These are phyloP conservation scores for Stereum hirsutum DNA, from an alignment of 1,284 basidiomycete genomes.

Conservation along the genomic window DNA sequence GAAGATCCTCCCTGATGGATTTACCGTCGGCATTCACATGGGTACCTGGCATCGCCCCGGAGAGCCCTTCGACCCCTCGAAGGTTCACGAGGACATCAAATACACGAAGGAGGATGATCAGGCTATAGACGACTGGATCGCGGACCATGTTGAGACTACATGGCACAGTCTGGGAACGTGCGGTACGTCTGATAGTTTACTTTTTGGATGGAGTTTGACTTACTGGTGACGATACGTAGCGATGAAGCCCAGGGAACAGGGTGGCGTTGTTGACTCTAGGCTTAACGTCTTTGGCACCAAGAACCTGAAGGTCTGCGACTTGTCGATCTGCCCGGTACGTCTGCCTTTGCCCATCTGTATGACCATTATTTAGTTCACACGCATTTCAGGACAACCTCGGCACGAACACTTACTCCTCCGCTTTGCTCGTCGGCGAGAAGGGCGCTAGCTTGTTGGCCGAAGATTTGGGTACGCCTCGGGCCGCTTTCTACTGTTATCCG, in stretches of 20 bases:
- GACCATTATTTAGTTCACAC: not conserved
- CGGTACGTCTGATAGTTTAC: conserved; percentile 22
- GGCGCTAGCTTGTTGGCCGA: conserved; percentile 52
- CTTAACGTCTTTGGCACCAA: conserved; percentile 66
- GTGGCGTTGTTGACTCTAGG: conserved; percentile 68
- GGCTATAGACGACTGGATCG: conserved; percentile 62
- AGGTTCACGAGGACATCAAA: conserved; percentile 56
- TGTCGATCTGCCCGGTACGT: conserved; percentile 60
- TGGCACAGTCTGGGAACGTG: conserved; percentile 63
- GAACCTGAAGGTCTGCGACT: conserved; percentile 61
- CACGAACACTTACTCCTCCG: conserved; percentile 66
- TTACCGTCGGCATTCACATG: conserved; percentile 69
- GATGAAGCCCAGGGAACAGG: conserved; percentile 71
- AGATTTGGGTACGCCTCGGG: conserved; percentile 36
- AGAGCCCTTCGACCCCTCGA: conserved; percentile 42
- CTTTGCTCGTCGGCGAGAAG: conserved; percentile 62
- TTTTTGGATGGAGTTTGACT: not conserved
- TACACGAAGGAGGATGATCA: conserved; percentile 58
- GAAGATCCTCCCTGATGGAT: conserved; percentile 46
- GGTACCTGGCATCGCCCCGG: conserved; percentile 55
- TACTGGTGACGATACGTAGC: no score
- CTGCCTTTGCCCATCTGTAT: not conserved
- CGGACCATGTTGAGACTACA: conserved; percentile 65
- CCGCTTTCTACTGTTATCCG: not conserved
- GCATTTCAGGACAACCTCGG: conserved; percentile 51